Percentiles rank a stretch among this genome's conserved stretches.
Conservation (phyloP, 2,329 filamentous ascomycete genomes). For the Trichophyton verrucosum region DNA sequence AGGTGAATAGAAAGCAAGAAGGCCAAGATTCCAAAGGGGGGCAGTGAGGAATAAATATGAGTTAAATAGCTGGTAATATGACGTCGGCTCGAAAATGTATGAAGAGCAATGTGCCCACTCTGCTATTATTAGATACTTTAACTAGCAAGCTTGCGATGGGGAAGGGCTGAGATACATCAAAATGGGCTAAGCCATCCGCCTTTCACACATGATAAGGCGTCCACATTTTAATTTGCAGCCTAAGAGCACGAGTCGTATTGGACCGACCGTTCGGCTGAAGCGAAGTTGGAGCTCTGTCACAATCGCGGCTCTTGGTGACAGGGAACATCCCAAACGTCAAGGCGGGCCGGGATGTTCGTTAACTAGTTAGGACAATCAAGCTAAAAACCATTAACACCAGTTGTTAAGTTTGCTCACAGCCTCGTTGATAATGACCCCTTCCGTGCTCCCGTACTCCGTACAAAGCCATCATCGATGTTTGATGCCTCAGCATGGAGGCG, state of each 20-base stretch:
- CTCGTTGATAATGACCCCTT: not conserved
- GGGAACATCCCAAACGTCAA: not conserved
- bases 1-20: not conserved
- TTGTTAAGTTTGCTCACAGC: not conserved
- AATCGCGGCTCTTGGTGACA: not conserved
- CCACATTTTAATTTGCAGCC: not conserved
- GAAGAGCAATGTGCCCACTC: not conserved
- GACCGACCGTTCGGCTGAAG: not conserved
- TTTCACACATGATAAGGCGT: not conserved
- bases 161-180: not conserved
- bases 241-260: not conserved
- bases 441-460: not conserved
- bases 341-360: not conserved
- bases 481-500: not conserved
- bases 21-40: not conserved
- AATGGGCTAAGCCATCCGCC: not conserved
- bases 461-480: not conserved
- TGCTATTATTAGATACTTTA: not conserved
- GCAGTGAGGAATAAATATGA: not conserved
- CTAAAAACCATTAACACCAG: no score
- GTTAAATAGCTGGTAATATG: not conserved
- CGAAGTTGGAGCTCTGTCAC: not conserved
- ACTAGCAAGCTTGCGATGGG: not conserved
- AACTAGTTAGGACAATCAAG: not conserved
- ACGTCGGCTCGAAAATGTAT: not conserved